Evolutionary conservation across 2,329 filamentous ascomycete genomes (phyloP).

Genomic region (Apiospora pterosperma): DNA sequence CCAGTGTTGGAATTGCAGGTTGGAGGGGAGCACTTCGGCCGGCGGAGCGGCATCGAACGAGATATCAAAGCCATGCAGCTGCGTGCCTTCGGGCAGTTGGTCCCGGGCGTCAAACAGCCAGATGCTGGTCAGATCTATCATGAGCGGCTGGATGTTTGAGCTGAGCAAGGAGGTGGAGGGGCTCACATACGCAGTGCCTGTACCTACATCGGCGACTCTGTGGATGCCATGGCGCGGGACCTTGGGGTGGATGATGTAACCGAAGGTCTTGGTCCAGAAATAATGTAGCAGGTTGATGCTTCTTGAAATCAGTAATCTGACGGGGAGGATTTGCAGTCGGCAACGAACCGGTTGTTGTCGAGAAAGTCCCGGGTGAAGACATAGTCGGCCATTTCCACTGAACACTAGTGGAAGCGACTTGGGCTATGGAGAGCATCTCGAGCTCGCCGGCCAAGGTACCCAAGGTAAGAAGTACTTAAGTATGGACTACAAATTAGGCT

Average conservation of each 20-base stretch:
- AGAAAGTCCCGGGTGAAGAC: slow-evolving; percentile 8
- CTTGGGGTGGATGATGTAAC: slow-evolving; percentile 15
- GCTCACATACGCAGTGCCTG: slow-evolving; percentile 19
- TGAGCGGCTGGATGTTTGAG: no score
- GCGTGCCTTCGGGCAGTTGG: slow-evolving; percentile 8
- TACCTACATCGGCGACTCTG: slow-evolving; percentile 17
- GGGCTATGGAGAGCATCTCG: no score
- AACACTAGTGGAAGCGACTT: no score
- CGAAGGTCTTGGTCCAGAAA: slow-evolving; percentile 10
- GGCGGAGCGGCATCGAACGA: slow-evolving; percentile 18
- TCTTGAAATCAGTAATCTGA: neutral
- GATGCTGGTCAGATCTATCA: neutral
- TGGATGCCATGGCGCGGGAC: slow-evolving; percentile 11
- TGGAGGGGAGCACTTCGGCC: slow-evolving; percentile 12
- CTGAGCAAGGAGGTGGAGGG: neutral
- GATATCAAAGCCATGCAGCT: slow-evolving; percentile 19
- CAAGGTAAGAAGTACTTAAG: no score
- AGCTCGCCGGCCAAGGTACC: no score
- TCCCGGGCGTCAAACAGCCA: slow-evolving; percentile 11
- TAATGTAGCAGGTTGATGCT: slow-evolving; percentile 14
- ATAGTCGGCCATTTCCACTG: no score
- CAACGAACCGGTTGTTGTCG: slow-evolving; percentile 8
- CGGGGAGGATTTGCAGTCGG: neutral
- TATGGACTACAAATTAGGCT: no score
- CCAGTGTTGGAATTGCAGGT: slow-evolving; percentile 6